Evolutionary conservation across 2,329 filamentous ascomycete species (phyloP).

Genomic region (Calycina marina): DNA sequence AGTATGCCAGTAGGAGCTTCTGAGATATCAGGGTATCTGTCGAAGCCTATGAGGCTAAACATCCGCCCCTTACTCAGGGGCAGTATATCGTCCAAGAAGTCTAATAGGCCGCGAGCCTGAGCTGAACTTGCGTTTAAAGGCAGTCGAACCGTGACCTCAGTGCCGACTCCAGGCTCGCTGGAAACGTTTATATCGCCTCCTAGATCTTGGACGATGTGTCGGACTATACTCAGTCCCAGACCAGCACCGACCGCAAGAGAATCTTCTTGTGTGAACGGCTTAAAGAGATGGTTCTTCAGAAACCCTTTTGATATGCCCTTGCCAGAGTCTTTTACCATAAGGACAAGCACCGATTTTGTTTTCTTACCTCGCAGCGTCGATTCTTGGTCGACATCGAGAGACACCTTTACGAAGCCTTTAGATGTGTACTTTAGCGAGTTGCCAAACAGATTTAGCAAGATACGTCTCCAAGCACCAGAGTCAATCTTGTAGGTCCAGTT

Average conservation of each 20-base stretch:
- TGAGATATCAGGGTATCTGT: slow-evolving; percentile 19
- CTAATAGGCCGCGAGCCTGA: neutral
- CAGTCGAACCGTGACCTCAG: slow-evolving; percentile 28
- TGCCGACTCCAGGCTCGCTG: slow-evolving; percentile 37
- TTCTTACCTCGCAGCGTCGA: slow-evolving; percentile 7
- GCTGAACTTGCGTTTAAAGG: slow-evolving; percentile 4
- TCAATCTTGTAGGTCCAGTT: slow-evolving; percentile 40
- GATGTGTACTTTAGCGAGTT: slow-evolving; percentile 49
- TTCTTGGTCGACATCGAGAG: slow-evolving; percentile 20
- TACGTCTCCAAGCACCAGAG: slow-evolving; percentile 32
- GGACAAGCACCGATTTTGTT: slow-evolving; percentile 12
- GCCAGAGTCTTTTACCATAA: slow-evolving; percentile 46
- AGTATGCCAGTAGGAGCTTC: slow-evolving; percentile 21
- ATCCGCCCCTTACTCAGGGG: slow-evolving; percentile 9
- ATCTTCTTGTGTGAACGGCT: slow-evolving; percentile 49
- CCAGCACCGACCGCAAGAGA: slow-evolving; percentile 44
- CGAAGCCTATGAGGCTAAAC: slow-evolving; percentile 16
- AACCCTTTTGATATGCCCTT: slow-evolving; percentile 48
- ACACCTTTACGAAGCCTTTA: slow-evolving; percentile 33
- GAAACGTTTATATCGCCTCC: slow-evolving; percentile 43
- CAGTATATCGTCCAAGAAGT: slow-evolving; percentile 6
- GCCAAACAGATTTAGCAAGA: slow-evolving; percentile 48
- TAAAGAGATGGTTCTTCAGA: slow-evolving; percentile 42
- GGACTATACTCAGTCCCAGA: slow-evolving; percentile 48
- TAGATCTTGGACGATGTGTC: slow-evolving; percentile 42